Conservation (phyloP, 257 asterid genomes). For the Rehmannia glutinosa region DNA sequence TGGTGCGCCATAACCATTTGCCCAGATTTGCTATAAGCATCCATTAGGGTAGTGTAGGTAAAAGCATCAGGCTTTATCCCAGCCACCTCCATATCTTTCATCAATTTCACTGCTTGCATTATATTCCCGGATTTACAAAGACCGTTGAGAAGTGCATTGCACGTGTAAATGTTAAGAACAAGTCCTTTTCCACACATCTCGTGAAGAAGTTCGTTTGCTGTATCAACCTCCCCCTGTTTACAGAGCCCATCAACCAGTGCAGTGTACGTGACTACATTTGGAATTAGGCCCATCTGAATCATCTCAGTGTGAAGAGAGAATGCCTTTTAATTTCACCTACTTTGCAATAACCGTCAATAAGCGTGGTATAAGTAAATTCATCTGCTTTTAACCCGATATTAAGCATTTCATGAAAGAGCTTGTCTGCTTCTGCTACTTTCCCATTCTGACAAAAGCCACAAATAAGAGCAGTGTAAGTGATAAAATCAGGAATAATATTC, state of each 20-base stretch:
- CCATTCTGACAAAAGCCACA: slow-evolving; percentile 67
- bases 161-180: slow-evolving; percentile 63
- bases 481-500: slow-evolving; percentile 53
- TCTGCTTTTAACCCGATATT: slow-evolving; percentile 63
- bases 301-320: slow-evolving; percentile 87
- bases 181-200: slow-evolving; percentile 74
- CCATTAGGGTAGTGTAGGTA: slow-evolving; percentile 87
- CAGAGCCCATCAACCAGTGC: slow-evolving; percentile 93
- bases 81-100: slow-evolving; percentile 72
- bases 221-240: slow-evolving; percentile 77
- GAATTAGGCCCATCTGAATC: slow-evolving; percentile 54
- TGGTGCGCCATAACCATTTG: slow-evolving; percentile 67
- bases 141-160: slow-evolving; percentile 78
- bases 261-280: slow-evolving; percentile 88
- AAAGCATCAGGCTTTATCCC: slow-evolving; percentile 67
- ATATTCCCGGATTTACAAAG: slow-evolving; percentile 83
- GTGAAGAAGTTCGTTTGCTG: slow-evolving; percentile 79
- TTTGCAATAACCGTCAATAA: slow-evolving; percentile 87
- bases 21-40: slow-evolving; percentile 82
- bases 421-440: slow-evolving; percentile 66
- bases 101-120: slow-evolving; percentile 50
- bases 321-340: slow-evolving; percentile 59
- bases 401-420: slow-evolving; percentile 65
- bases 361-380: slow-evolving; percentile 76
- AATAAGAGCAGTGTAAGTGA: slow-evolving; percentile 68